Conservation (phyloP, 805 yeast genomes). For the Maudiozyma barnettii region DNA sequence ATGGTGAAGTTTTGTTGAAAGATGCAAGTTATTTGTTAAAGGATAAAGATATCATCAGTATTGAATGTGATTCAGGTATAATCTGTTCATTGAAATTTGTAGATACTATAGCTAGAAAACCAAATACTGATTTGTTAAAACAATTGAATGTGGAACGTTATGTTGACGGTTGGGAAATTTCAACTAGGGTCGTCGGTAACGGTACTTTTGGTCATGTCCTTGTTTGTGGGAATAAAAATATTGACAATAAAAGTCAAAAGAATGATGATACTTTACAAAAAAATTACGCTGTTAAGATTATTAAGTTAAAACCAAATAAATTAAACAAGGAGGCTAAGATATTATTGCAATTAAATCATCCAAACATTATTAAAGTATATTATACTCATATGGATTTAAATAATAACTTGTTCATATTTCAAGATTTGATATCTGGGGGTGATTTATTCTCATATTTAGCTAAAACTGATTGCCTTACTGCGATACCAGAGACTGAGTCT, state of each 20-base stretch:
- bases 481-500: constrained; percentile 47
- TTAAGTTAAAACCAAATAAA: constrained; percentile 24
- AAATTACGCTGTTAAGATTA: constrained; percentile 37
- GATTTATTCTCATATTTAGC: constrained; percentile 49
- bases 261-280: not conserved
- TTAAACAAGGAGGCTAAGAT: constrained; percentile 37
- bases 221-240: constrained; percentile 8
- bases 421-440: constrained; percentile 47
- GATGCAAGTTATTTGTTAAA: constrained; percentile 29
- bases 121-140: not conserved
- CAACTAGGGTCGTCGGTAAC: constrained; percentile 37
- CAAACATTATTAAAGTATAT: constrained; percentile 40
- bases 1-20: constrained; percentile 28
- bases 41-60: constrained; percentile 33
- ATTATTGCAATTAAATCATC: constrained; percentile 33
- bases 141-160: constrained; percentile 15
- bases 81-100: constrained; percentile 1
- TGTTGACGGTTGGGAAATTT: constrained; percentile 34
- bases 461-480: constrained; percentile 30
- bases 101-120: not conserved
- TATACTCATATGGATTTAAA: constrained; percentile 24
- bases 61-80: constrained; percentile 21
- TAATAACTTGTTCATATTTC: constrained; percentile 35
- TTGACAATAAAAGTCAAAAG: not conserved
- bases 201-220: constrained; percentile 53